Conservation (phyloP, 2,329 filamentous ascomycete species). For the Chlorencoelia australis region DNA sequence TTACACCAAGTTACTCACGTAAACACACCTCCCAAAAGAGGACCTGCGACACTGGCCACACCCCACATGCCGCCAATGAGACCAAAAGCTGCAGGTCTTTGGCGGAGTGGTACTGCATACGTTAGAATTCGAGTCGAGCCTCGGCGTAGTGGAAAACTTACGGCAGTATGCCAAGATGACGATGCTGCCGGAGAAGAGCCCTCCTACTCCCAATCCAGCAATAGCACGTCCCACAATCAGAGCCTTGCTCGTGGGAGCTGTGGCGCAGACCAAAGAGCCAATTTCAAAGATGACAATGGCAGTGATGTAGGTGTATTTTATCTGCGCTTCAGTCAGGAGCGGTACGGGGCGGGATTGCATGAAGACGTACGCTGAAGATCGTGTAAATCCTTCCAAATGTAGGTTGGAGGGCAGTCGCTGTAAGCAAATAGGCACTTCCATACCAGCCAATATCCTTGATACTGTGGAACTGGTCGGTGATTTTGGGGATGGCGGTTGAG, state of each 20-base stretch:
- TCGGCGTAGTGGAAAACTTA: not conserved
- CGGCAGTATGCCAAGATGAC: conserved; percentile 21
- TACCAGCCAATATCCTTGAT: conserved; percentile 38
- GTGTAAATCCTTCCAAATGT: conserved; percentile 27
- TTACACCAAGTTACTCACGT: conserved; percentile 7
- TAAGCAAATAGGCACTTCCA: conserved; percentile 31
- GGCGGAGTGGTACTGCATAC: conserved; percentile 19
- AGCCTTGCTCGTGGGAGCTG: conserved; percentile 23
- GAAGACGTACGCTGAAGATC: conserved; percentile 16
- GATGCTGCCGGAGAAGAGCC: conserved; percentile 29
- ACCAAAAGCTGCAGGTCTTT: conserved; percentile 24
- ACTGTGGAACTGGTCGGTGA: conserved; percentile 31
- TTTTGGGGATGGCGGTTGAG: conserved; percentile 31
- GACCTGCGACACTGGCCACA: conserved; percentile 26
- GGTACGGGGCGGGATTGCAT: no score
- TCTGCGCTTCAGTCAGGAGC: conserved; percentile 8
- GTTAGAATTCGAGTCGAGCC: conserved; percentile 13
- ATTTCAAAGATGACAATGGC: conserved; percentile 26
- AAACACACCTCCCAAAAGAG: conserved; percentile 25
- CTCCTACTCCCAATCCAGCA: conserved; percentile 26
- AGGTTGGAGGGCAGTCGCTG: conserved; percentile 26
- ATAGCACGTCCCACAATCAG: conserved; percentile 26
- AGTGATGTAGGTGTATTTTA: conserved; percentile 25
- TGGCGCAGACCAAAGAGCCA: conserved; percentile 22
- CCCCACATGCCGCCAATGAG: conserved; percentile 25